phyloP scores from a whole-genome alignment of 192 early-diverging fungal species.

The Coemansia sp. region DNA sequence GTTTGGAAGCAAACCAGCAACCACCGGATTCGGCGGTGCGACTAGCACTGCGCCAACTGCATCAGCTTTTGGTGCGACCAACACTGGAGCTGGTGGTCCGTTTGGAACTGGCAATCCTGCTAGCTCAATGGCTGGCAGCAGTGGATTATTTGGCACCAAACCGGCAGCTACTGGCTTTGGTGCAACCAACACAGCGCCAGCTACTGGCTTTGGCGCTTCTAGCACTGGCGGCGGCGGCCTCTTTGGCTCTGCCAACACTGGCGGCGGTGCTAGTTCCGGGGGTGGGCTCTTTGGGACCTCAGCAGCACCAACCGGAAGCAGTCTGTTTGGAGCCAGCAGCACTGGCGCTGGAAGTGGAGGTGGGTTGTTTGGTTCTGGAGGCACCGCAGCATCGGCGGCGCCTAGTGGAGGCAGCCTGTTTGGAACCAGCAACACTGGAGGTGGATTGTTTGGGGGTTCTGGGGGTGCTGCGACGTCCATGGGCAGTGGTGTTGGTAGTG shows the following conservation, averaged over 20 bases:
- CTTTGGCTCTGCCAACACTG: neutral
- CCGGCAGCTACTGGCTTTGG: slow-evolving; percentile 17
- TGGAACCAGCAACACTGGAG: slow-evolving; percentile 54
- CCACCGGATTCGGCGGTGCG: slow-evolving; percentile 15
- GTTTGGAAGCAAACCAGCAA: slow-evolving; percentile 15
- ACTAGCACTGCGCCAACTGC: neutral
- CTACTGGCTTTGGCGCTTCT: neutral
- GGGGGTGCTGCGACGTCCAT: neutral
- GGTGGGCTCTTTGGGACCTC: neutral
- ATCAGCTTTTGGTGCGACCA: neutral
- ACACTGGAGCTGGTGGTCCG: neutral
- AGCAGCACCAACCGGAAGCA: neutral
- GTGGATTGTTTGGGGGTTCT: slow-evolving; percentile 10
- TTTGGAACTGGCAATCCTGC: neutral
- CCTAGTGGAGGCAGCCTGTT: slow-evolving; percentile 34
- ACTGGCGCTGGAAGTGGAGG: slow-evolving; percentile 18
- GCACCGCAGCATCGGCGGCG: neutral
- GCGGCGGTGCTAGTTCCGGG: neutral
- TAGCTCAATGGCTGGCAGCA: slow-evolving; percentile 1
- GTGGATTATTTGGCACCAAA: slow-evolving; percentile 37
- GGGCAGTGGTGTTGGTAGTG: neutral
- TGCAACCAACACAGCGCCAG: neutral
- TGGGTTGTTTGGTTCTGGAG: slow-evolving; percentile 43
- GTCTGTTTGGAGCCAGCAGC: too few relatives aligned
- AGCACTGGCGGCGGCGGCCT: neutral